A percentile compares a stretch with the other conserved stretches of the same genome.
phyloP scores from a whole-genome alignment of 768 basidiomycete species.

The Lactarius tabidus region DNA sequence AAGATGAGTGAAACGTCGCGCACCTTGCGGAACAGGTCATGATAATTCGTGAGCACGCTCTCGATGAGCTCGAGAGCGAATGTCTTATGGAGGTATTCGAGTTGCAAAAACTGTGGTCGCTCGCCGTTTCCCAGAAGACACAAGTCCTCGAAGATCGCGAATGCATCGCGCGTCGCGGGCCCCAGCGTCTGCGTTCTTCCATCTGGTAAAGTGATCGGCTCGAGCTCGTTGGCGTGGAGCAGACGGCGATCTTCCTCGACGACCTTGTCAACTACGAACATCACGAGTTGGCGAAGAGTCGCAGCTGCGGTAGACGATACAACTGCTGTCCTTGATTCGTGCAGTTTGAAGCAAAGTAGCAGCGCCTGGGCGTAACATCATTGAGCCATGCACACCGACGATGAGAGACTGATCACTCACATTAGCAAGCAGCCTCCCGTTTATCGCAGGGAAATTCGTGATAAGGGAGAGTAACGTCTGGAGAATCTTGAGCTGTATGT shows the following conservation, averaged over 20 bases:
- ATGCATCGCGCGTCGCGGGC: constrained; percentile 80
- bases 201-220: constrained; percentile 60
- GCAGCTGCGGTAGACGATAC: constrained; percentile 97
- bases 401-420: constrained; percentile 44
- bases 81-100: constrained; percentile 82
- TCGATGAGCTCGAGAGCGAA: constrained; percentile 97
- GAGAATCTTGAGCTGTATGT: constrained; percentile 91
- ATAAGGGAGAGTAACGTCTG: constrained; percentile 90
- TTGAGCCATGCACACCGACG: neutral
- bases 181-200: constrained; percentile 59
- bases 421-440: constrained; percentile 75
- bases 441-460: constrained; percentile 79
- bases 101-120: constrained; percentile 54
- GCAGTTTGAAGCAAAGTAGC: constrained; percentile 90
- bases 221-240: constrained; percentile 32
- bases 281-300: constrained; percentile 90
- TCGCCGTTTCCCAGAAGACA: constrained; percentile 84
- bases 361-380: constrained; percentile 53
- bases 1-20: constrained; percentile 15
- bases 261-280: constrained; percentile 97
- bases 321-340: constrained; percentile 93
- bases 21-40: constrained; percentile 80
- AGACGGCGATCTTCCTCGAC: constrained; percentile 62
- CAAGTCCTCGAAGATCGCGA: constrained; percentile 86
- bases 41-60: constrained; percentile 90